Evolutionary conservation across 2,329 filamentous ascomycete genomes (phyloP), one percentile per base, ranked within the genome.

Genomic region (Diaporthe sp.): DNA sequence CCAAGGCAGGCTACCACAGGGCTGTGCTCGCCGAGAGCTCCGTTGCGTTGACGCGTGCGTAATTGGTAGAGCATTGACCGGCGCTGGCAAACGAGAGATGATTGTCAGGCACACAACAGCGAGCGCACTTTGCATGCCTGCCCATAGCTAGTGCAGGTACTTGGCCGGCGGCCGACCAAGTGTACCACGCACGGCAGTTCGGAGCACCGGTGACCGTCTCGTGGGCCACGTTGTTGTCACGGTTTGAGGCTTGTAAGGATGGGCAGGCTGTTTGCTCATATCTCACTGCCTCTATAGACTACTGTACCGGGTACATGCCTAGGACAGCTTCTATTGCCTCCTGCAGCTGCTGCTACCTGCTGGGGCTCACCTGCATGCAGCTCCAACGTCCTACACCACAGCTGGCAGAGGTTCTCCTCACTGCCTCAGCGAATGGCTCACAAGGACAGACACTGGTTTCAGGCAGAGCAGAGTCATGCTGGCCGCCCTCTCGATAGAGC

Each of bases 191-290:
- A 51, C 44, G 42, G 61, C 44, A n/a, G 13, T 51, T 10, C 31
- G 44, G 62, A n/a, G 31, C 28, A 49, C 44, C 62, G 62, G 28
- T 25, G 62, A 37, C 62, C 62, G 44, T 25, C 28, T 53, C 62
- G 17, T 17, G 22, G 44, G 44, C 62, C 17, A 37, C 28, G 37
- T 53, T 12, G 44, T 68, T 68, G 62, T 51, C 62, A 68, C 46
- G 13, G 62, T 68, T 68, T 68, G 62, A 51, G 34, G 62, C 62
- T 68, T 68, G 62, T 53, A 39, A 68, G 62, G 62, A 68, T 67
- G 44, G 62, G 28, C 62, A 51, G 44, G 44, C 62, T n/a, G 44
- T 67, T 68, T 68, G 62, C 8, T 25, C 25, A 49, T 51, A 51
- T 53, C 17, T 49, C 6, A 37, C 62, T 37, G 28, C 42, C 61